A percentile compares a stretch with the other conserved stretches of the same genome.
Conservation (phyloP, 306 rosid species). For the Mucuna pruriens region DNA sequence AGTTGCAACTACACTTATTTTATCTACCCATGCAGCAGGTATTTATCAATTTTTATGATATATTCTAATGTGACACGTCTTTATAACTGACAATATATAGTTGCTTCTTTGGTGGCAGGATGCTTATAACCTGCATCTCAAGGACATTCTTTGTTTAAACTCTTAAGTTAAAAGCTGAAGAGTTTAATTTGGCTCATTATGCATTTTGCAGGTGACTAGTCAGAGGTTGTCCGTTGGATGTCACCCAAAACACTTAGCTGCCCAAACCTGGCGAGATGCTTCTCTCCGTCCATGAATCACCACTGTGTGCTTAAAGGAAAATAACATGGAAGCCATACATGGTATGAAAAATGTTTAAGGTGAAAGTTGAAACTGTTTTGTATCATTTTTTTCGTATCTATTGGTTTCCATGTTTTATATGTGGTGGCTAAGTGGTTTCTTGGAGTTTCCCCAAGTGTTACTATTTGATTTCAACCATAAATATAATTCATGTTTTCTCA, state of each 20-base stretch:
- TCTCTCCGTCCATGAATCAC: conserved; percentile 88
- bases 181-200: background rate
- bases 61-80: too few relatives aligned
- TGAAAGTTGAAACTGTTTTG: conserved; percentile 14
- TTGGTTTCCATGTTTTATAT: conserved; percentile 24
- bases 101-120: conserved; percentile 28
- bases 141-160: conserved; percentile 60
- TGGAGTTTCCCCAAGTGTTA: too few relatives aligned
- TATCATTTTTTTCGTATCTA: conserved; percentile 10
- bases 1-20: too few relatives aligned
- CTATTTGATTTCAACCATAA: too few relatives aligned
- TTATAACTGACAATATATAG: too few relatives aligned
- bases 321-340: conserved; percentile 86
- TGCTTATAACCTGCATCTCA: too few relatives aligned
- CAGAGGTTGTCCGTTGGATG: conserved; percentile 84
- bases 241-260: conserved; percentile 71
- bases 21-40: too few relatives aligned
- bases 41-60: too few relatives aligned
- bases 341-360: conserved; percentile 50
- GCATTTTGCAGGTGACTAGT: conserved; percentile 60
- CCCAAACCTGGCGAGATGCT: conserved; percentile 91
- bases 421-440: background rate
- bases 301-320: conserved; percentile 80
- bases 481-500: too few relatives aligned
- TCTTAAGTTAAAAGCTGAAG: background rate